A percentile compares a stretch with the other conserved stretches of the same genome.
Conservation (phyloP, 306 rosid species). For the Rosa chinensis region DNA sequence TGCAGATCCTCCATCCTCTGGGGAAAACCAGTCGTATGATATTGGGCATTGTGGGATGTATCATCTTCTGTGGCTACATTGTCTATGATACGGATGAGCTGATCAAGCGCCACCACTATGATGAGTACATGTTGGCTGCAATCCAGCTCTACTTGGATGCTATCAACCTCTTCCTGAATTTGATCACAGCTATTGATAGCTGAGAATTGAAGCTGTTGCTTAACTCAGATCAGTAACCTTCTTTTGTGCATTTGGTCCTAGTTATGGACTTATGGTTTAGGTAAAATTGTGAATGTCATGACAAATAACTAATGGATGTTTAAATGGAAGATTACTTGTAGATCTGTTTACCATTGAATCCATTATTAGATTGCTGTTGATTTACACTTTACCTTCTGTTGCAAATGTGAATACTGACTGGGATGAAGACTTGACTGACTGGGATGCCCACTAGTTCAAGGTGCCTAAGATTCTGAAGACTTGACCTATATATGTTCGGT, state of each 20-base stretch:
- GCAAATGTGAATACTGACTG: not conserved
- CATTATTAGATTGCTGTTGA: not conserved
- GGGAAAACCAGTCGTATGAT: constrained; percentile 42
- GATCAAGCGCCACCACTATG: constrained; percentile 45
- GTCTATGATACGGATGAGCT: constrained; percentile 43
- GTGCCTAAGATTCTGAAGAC: not conserved
- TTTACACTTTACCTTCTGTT: not conserved
- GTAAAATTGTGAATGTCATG: constrained; percentile 1
- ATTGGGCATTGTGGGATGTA: constrained; percentile 34
- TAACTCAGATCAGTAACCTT: not conserved
- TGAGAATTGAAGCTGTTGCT: constrained; percentile 19
- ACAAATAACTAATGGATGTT: not conserved
- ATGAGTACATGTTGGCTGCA: constrained; percentile 57
- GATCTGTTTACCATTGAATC: not conserved
- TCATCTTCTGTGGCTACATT: constrained; percentile 56
- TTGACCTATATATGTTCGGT: not conserved
- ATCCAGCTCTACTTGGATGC: not conserved
- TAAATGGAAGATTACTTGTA: not conserved
- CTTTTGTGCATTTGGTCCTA: not conserved
- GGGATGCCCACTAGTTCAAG: not conserved
- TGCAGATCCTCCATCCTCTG: constrained; percentile 41
- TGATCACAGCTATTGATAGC: not conserved
- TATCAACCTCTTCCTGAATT: not conserved
- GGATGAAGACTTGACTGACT: not conserved
- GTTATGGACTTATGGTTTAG: not conserved